Conservation (phyloP, 345 rosid species). For the Salix exigua region DNA sequence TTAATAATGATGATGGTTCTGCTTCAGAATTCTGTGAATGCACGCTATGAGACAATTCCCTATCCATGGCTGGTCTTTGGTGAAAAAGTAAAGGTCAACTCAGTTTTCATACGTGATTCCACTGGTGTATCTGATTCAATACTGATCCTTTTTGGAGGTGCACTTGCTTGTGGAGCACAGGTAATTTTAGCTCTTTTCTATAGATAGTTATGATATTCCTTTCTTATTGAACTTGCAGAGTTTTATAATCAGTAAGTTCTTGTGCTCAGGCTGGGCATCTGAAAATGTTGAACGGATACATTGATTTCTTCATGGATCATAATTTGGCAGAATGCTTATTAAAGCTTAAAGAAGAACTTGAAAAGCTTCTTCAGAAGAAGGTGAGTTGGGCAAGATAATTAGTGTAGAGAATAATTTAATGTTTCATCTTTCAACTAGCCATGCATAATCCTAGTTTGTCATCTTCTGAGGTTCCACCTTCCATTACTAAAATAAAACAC, state of each 20-base stretch:
- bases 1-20: conserved; percentile 13
- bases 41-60: conserved; percentile 77
- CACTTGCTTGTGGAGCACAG: conserved; percentile 62
- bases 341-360: conserved; percentile 81
- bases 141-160: conserved; percentile 83
- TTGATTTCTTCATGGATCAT: conserved; percentile 93
- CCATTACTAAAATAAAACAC: background rate
- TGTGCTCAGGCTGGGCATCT: conserved; percentile 75
- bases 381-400: conserved; percentile 23
- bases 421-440: background rate
- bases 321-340: conserved; percentile 78
- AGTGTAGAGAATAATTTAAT: background rate
- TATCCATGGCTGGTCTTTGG: conserved; percentile 98
- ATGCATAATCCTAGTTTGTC: background rate
- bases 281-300: conserved; percentile 86
- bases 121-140: conserved; percentile 95
- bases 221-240: background rate
- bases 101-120: conserved; percentile 91
- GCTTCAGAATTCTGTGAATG: conserved; percentile 91
- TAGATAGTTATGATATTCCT: background rate
- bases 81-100: conserved; percentile 88
- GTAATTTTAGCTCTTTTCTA: conserved; percentile 30
- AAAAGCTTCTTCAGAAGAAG: conserved; percentile 69
- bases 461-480: background rate
- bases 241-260: background rate